phyloP scores from a whole-genome alignment of 2,329 filamentous ascomycete species.

The Penicillium brasilianum region DNA sequence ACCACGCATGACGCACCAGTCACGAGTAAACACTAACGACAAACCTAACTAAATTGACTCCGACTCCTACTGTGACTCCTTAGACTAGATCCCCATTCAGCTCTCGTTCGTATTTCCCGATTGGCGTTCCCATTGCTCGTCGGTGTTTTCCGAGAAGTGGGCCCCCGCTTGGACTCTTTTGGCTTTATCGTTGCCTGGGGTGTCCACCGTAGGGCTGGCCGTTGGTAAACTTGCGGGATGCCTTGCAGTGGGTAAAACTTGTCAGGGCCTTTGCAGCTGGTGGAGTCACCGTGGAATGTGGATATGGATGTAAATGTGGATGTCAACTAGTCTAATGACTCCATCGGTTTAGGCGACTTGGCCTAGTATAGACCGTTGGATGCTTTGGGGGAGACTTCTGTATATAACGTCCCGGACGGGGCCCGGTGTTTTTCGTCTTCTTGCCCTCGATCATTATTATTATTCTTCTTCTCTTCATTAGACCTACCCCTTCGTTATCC shows the following conservation, averaged over 20 bases:
- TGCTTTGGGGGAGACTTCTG: neutral
- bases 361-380: neutral
- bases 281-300: too few species aligned
- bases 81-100: slow-evolving; percentile 5
- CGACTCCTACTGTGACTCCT: neutral
- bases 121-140: slow-evolving; percentile 14
- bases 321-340: neutral
- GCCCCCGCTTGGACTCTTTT: neutral
- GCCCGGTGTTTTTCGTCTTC: neutral
- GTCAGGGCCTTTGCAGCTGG: neutral
- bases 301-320: too few species aligned
- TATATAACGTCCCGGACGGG: slow-evolving; percentile 12
- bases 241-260: slow-evolving; percentile 11
- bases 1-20: slow-evolving; percentile 1
- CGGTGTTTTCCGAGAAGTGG: slow-evolving; percentile 26
- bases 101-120: slow-evolving; percentile 17
- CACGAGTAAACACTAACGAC: neutral
- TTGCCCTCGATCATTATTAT: neutral
- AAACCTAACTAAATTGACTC: neutral
- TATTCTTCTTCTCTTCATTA: neutral
- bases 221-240: slow-evolving; percentile 24
- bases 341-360: neutral
- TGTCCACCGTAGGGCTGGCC: slow-evolving; percentile 28
- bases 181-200: slow-evolving; percentile 21
- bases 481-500: neutral